A percentile compares a stretch with the other conserved stretches of the same genome.
Conservation (phyloP, 1,284 basidiomycete genomes). For the Hemileia vastatrix region DNA sequence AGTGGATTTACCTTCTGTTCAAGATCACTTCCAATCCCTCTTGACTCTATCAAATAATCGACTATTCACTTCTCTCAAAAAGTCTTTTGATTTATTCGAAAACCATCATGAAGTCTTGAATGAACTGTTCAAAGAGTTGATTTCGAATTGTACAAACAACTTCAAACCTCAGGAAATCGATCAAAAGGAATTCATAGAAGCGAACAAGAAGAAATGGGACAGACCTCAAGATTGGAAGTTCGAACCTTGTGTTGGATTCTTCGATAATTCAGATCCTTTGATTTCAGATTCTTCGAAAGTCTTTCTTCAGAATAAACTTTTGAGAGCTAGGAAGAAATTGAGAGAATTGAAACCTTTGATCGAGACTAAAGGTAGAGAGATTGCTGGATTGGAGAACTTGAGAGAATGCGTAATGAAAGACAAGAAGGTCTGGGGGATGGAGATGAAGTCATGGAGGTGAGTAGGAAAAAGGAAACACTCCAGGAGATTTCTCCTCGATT, state of each 20-base stretch:
- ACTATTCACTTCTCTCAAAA: too few relatives aligned
- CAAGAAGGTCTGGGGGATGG: conserved; percentile 28
- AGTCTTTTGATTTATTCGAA: too few relatives aligned
- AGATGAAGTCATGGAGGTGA: conserved; percentile 31
- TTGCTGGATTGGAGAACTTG: conserved; percentile 29
- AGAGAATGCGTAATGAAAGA: conserved; percentile 28
- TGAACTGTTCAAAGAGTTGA: too few relatives aligned
- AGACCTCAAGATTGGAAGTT: conserved; percentile 28
- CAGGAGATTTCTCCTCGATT: too few relatives aligned
- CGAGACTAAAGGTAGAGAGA: conserved; percentile 28
- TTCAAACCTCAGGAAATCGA: too few relatives aligned
- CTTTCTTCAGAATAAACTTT: conserved; percentile 30
- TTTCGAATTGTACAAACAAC: too few relatives aligned
- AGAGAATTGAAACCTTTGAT: conserved; percentile 28
- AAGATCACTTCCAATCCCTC: too few relatives aligned
- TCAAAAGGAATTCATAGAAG: too few relatives aligned
- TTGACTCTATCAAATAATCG: too few relatives aligned
- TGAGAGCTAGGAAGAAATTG: conserved; percentile 26
- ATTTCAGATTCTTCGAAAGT: conserved; percentile 26
- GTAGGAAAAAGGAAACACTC: neutral
- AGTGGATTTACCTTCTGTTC: too few relatives aligned
- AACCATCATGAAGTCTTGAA: too few relatives aligned
- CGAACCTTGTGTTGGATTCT: conserved; percentile 34
- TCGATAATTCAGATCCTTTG: conserved; percentile 33
- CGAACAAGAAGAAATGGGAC: too few relatives aligned